Conservation (phyloP, 1,139 yeast species). For the Groenewaldozyma auringiensis region DNA sequence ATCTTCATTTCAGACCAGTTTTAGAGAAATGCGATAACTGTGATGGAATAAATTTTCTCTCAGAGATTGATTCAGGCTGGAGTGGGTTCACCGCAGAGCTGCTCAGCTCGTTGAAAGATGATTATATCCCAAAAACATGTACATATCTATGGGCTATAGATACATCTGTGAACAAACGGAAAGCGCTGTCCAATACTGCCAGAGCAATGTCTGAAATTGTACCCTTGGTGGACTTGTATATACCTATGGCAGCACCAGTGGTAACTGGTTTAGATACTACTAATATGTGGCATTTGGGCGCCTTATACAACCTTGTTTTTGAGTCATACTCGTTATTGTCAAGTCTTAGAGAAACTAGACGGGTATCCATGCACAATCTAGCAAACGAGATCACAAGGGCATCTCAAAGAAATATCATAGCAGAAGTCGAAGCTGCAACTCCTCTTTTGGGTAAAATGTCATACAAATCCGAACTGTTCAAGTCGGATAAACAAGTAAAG, state of each 20-base stretch:
- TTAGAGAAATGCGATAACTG: slow-evolving; percentile 74
- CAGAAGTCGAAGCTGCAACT: slow-evolving; percentile 14
- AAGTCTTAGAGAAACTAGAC: slow-evolving; percentile 17
- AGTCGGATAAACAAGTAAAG: slow-evolving; percentile 6
- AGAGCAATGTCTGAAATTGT: not conserved
- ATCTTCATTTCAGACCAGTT: slow-evolving; percentile 50
- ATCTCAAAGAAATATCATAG: slow-evolving; percentile 21
- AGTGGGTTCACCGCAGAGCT: slow-evolving; percentile 61
- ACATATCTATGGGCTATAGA: slow-evolving; percentile 48
- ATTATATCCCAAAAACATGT: slow-evolving; percentile 54
- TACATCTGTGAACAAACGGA: not conserved
- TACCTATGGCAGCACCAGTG: not conserved
- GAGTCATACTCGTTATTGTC: slow-evolving; percentile 27
- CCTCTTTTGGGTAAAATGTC: slow-evolving; percentile 13
- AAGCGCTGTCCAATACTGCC: not conserved
- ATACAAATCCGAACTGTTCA: slow-evolving; percentile 12
- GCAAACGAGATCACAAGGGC: slow-evolving; percentile 19
- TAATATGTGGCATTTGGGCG: slow-evolving; percentile 26
- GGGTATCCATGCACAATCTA: slow-evolving; percentile 24
- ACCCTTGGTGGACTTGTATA: not conserved
- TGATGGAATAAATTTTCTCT: slow-evolving; percentile 59
- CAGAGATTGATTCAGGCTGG: slow-evolving; percentile 77
- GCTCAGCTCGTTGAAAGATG: slow-evolving; percentile 55
- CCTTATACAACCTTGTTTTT: slow-evolving; percentile 22
- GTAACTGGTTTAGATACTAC: slow-evolving; percentile 9